These are phyloP conservation scores for Aspergillus proliferans DNA, from an alignment of 2,329 filamentous ascomycete genomes.

Conservation along the genomic window DNA sequence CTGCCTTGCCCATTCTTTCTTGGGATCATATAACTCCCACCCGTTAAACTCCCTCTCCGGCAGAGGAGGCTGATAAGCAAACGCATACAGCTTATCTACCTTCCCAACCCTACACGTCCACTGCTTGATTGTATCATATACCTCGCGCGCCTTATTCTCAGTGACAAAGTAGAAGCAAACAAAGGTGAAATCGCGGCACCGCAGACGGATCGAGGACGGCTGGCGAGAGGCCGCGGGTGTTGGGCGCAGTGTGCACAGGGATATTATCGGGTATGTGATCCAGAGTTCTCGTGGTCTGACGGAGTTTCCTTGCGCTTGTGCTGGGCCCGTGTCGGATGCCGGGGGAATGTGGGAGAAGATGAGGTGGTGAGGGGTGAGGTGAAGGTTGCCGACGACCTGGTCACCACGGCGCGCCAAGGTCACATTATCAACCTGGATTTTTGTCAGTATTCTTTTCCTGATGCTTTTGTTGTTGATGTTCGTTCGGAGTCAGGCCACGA, in stretches of 20 bases:
- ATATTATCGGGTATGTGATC: slow-evolving; percentile 92
- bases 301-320: slow-evolving; percentile 34
- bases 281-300: slow-evolving; percentile 65
- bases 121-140: slow-evolving; percentile 76
- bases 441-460: not conserved
- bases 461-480: not conserved
- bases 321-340: slow-evolving; percentile 24
- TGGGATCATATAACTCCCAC: slow-evolving; percentile 79
- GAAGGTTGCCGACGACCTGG: slow-evolving; percentile 54
- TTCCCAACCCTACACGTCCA: slow-evolving; percentile 76
- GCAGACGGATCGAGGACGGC: slow-evolving; percentile 74
- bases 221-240: slow-evolving; percentile 63
- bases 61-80: slow-evolving; percentile 70
- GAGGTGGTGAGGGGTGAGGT: slow-evolving; percentile 58
- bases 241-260: slow-evolving; percentile 70
- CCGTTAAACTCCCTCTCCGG: slow-evolving; percentile 69
- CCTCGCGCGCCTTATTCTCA: slow-evolving; percentile 69
- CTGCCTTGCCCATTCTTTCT: slow-evolving; percentile 77
- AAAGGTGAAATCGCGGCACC: slow-evolving; percentile 89
- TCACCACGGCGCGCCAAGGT: slow-evolving; percentile 53
- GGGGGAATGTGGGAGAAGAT: slow-evolving; percentile 55
- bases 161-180: slow-evolving; percentile 81
- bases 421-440: slow-evolving; percentile 48
- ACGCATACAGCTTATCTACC: slow-evolving; percentile 87
- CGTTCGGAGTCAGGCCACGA: not conserved